Evolutionary conservation across 2,329 filamentous ascomycete genomes (phyloP).

Genomic region (Orbilia ellipsospora): DNA sequence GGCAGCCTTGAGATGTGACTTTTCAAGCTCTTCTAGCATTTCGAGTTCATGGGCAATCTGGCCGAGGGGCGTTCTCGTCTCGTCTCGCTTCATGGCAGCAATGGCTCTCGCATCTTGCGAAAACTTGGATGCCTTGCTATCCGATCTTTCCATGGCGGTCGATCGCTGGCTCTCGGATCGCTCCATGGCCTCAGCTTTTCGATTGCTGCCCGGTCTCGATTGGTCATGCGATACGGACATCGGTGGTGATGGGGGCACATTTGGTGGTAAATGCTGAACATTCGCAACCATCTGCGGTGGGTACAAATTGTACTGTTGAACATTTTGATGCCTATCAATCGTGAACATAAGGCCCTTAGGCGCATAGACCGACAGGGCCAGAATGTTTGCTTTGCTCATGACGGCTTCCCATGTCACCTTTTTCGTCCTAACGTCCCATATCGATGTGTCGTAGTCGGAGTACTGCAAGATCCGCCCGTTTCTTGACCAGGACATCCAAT

Average conservation of each 20-base stretch:
- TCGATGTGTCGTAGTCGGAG: slow-evolving; percentile 88
- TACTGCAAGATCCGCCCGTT: slow-evolving; percentile 95
- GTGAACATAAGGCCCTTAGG: slow-evolving; percentile 93
- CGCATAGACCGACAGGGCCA: slow-evolving; percentile 86
- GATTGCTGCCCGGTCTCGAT: slow-evolving; percentile 52
- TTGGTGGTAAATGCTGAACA: slow-evolving; percentile 83
- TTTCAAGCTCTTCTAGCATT: slow-evolving; percentile 67
- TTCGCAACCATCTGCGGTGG: slow-evolving; percentile 84
- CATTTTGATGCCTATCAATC: slow-evolving; percentile 83
- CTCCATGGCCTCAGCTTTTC: slow-evolving; percentile 58
- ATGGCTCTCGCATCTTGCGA: slow-evolving; percentile 74
- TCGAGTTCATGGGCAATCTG: slow-evolving; percentile 79
- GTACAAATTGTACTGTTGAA: slow-evolving; percentile 95
- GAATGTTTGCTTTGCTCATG: slow-evolving; percentile 82
- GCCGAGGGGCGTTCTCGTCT: slow-evolving; percentile 75
- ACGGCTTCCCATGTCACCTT: slow-evolving; percentile 90
- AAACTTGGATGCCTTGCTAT: slow-evolving; percentile 59
- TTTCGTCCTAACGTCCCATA: slow-evolving; percentile 99
- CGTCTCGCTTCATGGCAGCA: slow-evolving; percentile 44
- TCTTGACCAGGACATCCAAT: slow-evolving; percentile 99
- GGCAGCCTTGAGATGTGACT: slow-evolving; percentile 44
- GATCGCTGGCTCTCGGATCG: slow-evolving; percentile 39
- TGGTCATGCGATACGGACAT: slow-evolving; percentile 68
- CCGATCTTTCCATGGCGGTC: slow-evolving; percentile 46
- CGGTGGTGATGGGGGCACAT: slow-evolving; percentile 82